Conservation (phyloP, 306 rosid genomes). For the Hippophae rhamnoides region DNA sequence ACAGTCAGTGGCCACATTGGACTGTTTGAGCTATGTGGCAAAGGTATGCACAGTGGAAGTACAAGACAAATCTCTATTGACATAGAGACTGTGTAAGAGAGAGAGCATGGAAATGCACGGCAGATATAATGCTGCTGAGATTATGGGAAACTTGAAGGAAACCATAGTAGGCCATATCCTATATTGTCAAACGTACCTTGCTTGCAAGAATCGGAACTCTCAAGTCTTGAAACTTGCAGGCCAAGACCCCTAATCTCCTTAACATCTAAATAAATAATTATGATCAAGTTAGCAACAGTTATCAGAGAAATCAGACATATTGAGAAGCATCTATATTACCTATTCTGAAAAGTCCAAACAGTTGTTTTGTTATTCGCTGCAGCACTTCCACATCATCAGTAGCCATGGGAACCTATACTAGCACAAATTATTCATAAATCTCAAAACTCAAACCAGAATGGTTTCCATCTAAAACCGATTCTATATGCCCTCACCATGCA, state of each 20-base stretch:
- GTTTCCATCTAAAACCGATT: constrained; percentile 8
- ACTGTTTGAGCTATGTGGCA: neutral
- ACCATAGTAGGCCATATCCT: neutral
- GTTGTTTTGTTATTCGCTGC: constrained; percentile 67
- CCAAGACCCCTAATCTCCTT: constrained; percentile 95
- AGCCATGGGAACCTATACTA: constrained; percentile 67
- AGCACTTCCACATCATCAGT: constrained; percentile 77
- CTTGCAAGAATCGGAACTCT: constrained; percentile 49
- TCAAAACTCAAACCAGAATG: constrained; percentile 12
- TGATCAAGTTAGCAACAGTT: constrained; percentile 3
- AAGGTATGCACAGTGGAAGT: no score
- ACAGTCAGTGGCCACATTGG: constrained; percentile 16
- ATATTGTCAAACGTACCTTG: constrained; percentile 39
- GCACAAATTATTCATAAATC: constrained; percentile 17
- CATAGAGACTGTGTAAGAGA: no score
- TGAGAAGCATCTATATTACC: constrained; percentile 30
- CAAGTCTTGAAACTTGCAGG: constrained; percentile 86
- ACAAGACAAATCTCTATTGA: no score
- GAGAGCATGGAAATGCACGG: no score
- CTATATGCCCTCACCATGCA: neutral
- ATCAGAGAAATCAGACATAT: no score
- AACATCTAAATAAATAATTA: constrained; percentile 47
- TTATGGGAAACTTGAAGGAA: neutral
- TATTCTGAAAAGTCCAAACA: constrained; percentile 57
- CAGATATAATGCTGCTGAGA: neutral